Evolutionary conservation across 2,329 filamentous ascomycete species (phyloP).

Genomic region (Diaporthe aspalathi): DNA sequence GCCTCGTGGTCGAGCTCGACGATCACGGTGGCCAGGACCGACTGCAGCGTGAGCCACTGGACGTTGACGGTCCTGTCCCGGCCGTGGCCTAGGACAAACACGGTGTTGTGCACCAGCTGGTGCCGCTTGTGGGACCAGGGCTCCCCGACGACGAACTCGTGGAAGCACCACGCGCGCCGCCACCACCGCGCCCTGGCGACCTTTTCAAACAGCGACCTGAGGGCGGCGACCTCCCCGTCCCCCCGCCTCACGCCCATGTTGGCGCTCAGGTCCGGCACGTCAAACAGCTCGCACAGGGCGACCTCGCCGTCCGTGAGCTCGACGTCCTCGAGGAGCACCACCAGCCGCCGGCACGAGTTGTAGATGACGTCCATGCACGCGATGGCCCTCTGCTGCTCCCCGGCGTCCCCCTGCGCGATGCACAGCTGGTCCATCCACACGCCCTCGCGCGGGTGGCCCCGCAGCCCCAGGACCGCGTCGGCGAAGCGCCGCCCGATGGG

Average conservation of each 20-base stretch:
- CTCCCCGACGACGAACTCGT: not conserved
- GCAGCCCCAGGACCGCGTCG: not conserved
- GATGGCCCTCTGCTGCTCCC: not conserved
- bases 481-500: not conserved
- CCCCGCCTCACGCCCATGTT: fast-evolving
- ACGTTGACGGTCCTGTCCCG: not conserved
- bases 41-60: not conserved
- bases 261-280: not conserved
- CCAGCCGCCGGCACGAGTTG: conserved; percentile 12
- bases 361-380: conserved; percentile 7
- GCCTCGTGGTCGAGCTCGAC: not conserved
- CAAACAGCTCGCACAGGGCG: not conserved
- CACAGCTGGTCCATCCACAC: conserved; percentile 14
- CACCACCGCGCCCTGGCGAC: conserved; percentile 5
- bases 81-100: not conserved
- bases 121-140: conserved; percentile 5
- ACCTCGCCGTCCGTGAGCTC: not conserved
- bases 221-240: not conserved
- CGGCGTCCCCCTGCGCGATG: not conserved
- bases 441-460: not conserved
- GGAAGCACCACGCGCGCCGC: not conserved
- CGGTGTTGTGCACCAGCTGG: not conserved
- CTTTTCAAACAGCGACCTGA: not conserved
- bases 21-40: not conserved
- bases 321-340: no score